Percentiles rank a stretch among this genome's conserved stretches.
Evolutionary conservation across 139 green algal genomes (phyloP).

Genomic region (Volvox reticuliferus): DNA sequence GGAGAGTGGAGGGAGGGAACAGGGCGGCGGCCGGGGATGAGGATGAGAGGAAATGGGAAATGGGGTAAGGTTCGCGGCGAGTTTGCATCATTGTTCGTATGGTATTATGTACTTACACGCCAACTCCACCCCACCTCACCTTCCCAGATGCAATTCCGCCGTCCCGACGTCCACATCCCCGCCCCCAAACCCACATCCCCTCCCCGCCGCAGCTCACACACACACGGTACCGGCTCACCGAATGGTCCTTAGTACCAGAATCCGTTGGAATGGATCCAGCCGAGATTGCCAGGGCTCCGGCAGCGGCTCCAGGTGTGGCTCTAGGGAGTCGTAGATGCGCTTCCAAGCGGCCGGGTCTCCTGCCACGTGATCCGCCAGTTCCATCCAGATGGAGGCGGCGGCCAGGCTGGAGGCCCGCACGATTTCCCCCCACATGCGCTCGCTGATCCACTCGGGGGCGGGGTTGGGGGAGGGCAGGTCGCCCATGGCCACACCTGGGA

Average conservation of each 20-base stretch:
- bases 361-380: constrained; percentile 55
- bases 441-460: constrained; percentile 69
- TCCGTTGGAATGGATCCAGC: constrained; percentile 77
- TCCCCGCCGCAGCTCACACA: too few species aligned
- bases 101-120: too few species aligned
- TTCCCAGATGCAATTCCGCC: too few species aligned
- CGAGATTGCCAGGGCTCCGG: constrained; percentile 64
- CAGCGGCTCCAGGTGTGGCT: constrained; percentile 68
- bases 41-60: not conserved
- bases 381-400: constrained; percentile 52
- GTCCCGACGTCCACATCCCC: too few species aligned
- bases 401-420: constrained; percentile 63
- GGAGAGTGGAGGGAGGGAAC: not conserved
- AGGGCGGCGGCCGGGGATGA: not conserved
- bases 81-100: too few species aligned
- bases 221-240: constrained; percentile 15
- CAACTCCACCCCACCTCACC: too few species aligned
- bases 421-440: constrained; percentile 82
- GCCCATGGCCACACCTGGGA: constrained; percentile 72
- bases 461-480: constrained; percentile 73
- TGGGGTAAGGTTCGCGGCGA: not conserved
- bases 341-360: constrained; percentile 62
- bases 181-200: too few species aligned
- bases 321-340: constrained; percentile 71
- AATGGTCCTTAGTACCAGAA: constrained; percentile 74